Conservation (phyloP, 306 rosid genomes). For the Prunus fruticosa region DNA sequence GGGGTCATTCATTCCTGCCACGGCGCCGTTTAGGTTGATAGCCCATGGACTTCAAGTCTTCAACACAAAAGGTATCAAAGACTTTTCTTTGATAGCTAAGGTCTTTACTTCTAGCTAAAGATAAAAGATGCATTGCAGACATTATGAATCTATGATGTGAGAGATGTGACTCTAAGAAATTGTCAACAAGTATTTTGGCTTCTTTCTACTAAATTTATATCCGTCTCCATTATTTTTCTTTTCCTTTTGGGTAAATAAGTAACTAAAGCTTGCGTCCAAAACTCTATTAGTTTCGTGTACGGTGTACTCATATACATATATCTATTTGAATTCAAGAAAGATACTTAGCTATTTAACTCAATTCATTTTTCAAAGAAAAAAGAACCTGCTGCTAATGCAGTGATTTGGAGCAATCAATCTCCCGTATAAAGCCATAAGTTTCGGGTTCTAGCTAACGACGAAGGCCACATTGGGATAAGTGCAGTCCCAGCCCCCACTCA, state of each 20-base stretch:
- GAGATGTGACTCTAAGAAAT: constrained; percentile 20
- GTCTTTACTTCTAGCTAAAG: background rate
- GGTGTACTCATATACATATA: too few species aligned
- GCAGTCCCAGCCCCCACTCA: too few species aligned
- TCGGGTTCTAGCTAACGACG: too few species aligned
- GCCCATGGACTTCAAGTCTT: constrained; percentile 14
- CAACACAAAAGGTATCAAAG: background rate
- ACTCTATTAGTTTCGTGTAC: too few species aligned
- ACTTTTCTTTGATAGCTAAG: background rate
- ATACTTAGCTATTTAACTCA: too few species aligned
- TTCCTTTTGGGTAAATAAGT: too few species aligned
- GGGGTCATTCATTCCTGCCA: background rate
- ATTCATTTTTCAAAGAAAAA: too few species aligned
- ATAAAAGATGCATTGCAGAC: background rate
- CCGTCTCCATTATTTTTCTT: too few species aligned
- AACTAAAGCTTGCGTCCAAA: too few species aligned
- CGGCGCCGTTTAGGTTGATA: background rate
- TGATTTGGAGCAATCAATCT: too few species aligned
- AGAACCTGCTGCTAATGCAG: rapidly evolving
- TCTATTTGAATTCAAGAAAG: too few species aligned
- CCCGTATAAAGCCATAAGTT: rapidly evolving
- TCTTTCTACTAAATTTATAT: background rate
- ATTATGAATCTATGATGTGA: constrained; percentile 16
- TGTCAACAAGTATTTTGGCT: constrained; percentile 15
- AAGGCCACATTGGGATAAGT: too few species aligned